Evolutionary conservation across 1,139 yeast species (phyloP), one percentile per base, ranked within the genome.

Genomic region (Scheffersomyces lignicola): DNA sequence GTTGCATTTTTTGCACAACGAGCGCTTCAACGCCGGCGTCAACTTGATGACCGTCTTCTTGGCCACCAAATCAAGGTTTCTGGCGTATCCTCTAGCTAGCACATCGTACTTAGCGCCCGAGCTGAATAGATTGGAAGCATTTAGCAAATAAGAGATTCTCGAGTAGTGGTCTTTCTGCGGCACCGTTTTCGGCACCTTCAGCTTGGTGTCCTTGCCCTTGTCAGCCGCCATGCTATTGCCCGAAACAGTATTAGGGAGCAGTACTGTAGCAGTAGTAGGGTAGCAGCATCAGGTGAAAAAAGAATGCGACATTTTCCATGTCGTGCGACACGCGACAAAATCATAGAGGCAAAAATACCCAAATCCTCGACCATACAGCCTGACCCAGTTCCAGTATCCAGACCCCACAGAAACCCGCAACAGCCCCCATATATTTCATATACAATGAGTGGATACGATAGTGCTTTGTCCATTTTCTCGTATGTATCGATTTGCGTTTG

Each of bases 391-490:
- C n/a, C n/a, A n/a, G n/a, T n/a, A n/a, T n/a, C n/a, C n/a, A n/a
- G n/a, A n/a, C n/a, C n/a, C n/a, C n/a, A n/a, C n/a, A n/a, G n/a
- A n/a, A n/a, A n/a, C n/a, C n/a, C n/a, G n/a, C n/a, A n/a, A n/a
- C n/a, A n/a, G n/a, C n/a, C n/a, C n/a, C n/a, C n/a, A n/a, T n/a
- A n/a, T n/a, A n/a, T n/a, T n/a, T n/a, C n/a, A n/a, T 9, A 20
- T 20, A 20, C 12, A 31, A 52, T 92, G 98, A 87, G 97, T 76
- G 97, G 98, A 44, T 92, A 92, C 96, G 98, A 92, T 67, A 83
- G 98, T 77, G 98, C 98, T 42, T 78, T 92, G 56, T 90, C 97
- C 41, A 95, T 92, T 62, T 92, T 92, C 69, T 88, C 96, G 85
- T 84, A 79, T 54, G 90, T 79, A 29, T 15, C 9, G 6, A 7